Conservation (phyloP, 495 filamentous ascomycete species). For the Jackrogersella multiformis region DNA sequence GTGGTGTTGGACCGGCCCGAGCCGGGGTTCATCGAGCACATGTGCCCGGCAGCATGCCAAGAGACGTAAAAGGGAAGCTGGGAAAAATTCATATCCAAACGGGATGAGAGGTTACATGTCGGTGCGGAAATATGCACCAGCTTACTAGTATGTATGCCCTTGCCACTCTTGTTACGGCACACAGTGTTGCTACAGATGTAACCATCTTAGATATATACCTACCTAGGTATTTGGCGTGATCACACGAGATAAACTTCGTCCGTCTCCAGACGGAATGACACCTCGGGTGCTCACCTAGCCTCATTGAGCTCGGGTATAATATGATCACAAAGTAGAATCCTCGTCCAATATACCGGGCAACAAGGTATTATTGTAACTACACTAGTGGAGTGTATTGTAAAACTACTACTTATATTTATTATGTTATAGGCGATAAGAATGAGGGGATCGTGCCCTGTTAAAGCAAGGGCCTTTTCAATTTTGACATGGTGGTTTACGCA, state of each 20-base stretch:
- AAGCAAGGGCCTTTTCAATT: too few relatives aligned
- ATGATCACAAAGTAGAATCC: neutral
- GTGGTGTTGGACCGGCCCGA: slow-evolving; percentile 24
- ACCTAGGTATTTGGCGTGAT: neutral
- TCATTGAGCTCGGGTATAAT: neutral
- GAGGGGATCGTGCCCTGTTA: too few relatives aligned
- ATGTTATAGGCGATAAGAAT: too few relatives aligned
- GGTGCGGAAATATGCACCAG: too few relatives aligned
- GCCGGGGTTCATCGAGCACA: slow-evolving; percentile 20
- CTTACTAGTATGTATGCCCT: too few relatives aligned
- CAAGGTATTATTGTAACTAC: neutral
- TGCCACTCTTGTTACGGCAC: neutral
- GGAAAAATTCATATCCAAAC: neutral
- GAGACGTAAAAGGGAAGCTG: neutral
- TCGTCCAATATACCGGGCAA: slow-evolving; percentile 7
- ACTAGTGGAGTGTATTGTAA: neutral
- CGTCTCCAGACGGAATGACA: neutral
- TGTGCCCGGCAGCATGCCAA: neutral
- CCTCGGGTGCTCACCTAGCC: neutral
- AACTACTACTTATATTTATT: too few relatives aligned
- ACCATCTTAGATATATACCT: neutral
- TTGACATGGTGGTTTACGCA: too few relatives aligned
- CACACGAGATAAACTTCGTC: slow-evolving; percentile 1
- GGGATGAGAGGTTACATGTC: slow-evolving; percentile 1
- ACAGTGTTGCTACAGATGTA: neutral